phyloP scores from a whole-genome alignment of 345 rosid genomes.

The Jatropha curcas region DNA sequence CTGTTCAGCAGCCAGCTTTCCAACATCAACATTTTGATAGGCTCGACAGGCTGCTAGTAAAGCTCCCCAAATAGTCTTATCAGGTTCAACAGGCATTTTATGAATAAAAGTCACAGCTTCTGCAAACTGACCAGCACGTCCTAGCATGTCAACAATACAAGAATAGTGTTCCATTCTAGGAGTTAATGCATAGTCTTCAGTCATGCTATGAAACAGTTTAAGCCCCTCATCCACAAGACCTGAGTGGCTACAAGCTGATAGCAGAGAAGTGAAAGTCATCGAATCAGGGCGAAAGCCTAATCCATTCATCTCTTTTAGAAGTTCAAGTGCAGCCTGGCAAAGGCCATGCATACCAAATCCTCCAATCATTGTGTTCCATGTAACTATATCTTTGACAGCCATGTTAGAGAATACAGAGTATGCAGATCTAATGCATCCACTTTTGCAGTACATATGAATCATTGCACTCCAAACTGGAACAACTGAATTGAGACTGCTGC shows the following conservation, averaged over 20 bases:
- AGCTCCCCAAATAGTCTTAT: slow-evolving; percentile 41
- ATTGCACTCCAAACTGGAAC: slow-evolving; percentile 39
- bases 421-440: slow-evolving; percentile 35
- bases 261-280: slow-evolving; percentile 30
- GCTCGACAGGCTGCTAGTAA: slow-evolving; percentile 37
- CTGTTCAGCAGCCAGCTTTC: slow-evolving; percentile 35
- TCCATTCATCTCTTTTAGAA: slow-evolving; percentile 33
- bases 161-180: slow-evolving; percentile 39
- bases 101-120: slow-evolving; percentile 33
- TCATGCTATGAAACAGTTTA: slow-evolving; percentile 28
- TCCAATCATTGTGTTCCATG: slow-evolving; percentile 50
- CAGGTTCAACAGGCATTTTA: slow-evolving; percentile 36
- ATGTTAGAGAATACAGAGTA: slow-evolving; percentile 25
- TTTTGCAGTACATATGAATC: slow-evolving; percentile 43
- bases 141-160: slow-evolving; percentile 44
- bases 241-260: slow-evolving; percentile 43
- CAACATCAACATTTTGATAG: slow-evolving; percentile 36
- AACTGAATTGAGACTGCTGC: slow-evolving; percentile 9
- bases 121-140: slow-evolving; percentile 40
- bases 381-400: slow-evolving; percentile 33
- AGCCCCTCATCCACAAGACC: slow-evolving; percentile 44
- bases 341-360: slow-evolving; percentile 43
- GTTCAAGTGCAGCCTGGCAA: slow-evolving; percentile 39
- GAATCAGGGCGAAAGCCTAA: slow-evolving; percentile 34
- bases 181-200: slow-evolving; percentile 16